Evolutionary conservation across 192 early-diverging fungal species (phyloP).

Genomic region (Coemansia sp.): DNA sequence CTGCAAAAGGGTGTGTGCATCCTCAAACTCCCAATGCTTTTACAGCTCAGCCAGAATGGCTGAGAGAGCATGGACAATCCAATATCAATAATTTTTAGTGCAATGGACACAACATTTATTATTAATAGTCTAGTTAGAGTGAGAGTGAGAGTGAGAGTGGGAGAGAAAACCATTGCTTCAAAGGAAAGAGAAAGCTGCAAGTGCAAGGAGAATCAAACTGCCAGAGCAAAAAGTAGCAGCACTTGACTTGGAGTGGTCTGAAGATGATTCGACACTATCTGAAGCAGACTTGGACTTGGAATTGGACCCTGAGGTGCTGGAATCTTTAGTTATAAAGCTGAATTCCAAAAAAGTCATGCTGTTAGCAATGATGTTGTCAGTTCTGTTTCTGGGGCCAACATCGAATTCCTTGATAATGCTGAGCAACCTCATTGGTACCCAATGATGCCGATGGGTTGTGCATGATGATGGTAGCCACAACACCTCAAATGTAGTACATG

Average conservation of each 20-base stretch:
- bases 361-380: conserved; percentile 39
- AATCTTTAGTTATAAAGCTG: too few species aligned
- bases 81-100: too few species aligned
- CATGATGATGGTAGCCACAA: conserved; percentile 31
- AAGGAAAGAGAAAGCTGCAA: background rate
- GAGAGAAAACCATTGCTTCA: background rate
- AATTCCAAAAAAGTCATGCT: conserved; percentile 8
- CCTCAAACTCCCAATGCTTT: too few species aligned
- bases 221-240: background rate
- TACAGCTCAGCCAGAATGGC: too few species aligned
- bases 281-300: background rate
- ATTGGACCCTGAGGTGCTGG: too few species aligned
- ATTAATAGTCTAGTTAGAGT: too few species aligned
- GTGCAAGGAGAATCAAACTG: background rate
- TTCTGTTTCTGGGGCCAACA: conserved; percentile 33
- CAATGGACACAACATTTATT: too few species aligned
- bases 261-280: background rate
- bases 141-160: too few species aligned
- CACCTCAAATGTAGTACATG: conserved; percentile 53
- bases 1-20: too few species aligned
- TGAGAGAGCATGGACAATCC: too few species aligned
- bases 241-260: background rate
- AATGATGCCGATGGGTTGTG: conserved; percentile 26
- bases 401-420: conserved; percentile 11
- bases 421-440: conserved; percentile 15